Evolutionary conservation across 2,329 filamentous ascomycete species (phyloP).

Genomic region (Clonostachys byssicola): DNA sequence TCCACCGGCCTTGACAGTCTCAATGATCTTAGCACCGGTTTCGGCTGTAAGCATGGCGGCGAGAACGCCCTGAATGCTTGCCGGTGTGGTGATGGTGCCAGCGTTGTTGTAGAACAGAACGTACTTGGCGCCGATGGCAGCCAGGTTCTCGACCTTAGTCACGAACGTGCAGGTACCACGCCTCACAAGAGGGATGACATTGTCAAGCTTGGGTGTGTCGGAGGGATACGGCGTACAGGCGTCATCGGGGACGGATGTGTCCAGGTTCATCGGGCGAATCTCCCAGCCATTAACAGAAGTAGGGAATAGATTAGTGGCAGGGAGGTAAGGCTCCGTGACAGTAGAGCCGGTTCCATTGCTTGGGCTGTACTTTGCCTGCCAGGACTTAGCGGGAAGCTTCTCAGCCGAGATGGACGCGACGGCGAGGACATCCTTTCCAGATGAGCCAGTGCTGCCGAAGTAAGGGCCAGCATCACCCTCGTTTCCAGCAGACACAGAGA

Average conservation of each 20-base stretch:
- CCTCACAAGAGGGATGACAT: slow-evolving; percentile 19
- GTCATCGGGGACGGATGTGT: slow-evolving; percentile 15
- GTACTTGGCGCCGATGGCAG: slow-evolving; percentile 15
- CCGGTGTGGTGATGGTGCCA: background rate
- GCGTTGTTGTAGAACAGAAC: slow-evolving; percentile 4
- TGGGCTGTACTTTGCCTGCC: slow-evolving; percentile 18
- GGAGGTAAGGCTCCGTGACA: slow-evolving; percentile 22
- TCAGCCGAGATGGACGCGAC: slow-evolving; percentile 35
- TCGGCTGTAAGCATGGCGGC: slow-evolving; percentile 16
- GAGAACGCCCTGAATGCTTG: slow-evolving; percentile 5
- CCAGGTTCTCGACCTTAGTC: slow-evolving; percentile 16
- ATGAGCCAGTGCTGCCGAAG: slow-evolving; percentile 27
- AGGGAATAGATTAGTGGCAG: slow-evolving; percentile 24
- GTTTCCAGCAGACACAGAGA: slow-evolving; percentile 38
- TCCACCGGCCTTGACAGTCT: slow-evolving; percentile 12
- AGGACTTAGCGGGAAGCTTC: slow-evolving; percentile 17
- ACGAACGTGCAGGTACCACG: slow-evolving; percentile 18
- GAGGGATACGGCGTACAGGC: slow-evolving; percentile 17
- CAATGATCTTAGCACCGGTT: slow-evolving; percentile 16
- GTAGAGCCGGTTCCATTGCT: slow-evolving; percentile 13
- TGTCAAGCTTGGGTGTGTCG: slow-evolving; percentile 10
- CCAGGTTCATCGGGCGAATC: slow-evolving; percentile 14
- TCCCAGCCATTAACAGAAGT: slow-evolving; percentile 25
- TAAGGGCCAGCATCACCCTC: slow-evolving; percentile 33
- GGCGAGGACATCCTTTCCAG: slow-evolving; percentile 33